These are phyloP conservation scores for Ceratocystis cacaofunesta DNA, from an alignment of 2,329 filamentous ascomycete species.

Conservation along the genomic window DNA sequence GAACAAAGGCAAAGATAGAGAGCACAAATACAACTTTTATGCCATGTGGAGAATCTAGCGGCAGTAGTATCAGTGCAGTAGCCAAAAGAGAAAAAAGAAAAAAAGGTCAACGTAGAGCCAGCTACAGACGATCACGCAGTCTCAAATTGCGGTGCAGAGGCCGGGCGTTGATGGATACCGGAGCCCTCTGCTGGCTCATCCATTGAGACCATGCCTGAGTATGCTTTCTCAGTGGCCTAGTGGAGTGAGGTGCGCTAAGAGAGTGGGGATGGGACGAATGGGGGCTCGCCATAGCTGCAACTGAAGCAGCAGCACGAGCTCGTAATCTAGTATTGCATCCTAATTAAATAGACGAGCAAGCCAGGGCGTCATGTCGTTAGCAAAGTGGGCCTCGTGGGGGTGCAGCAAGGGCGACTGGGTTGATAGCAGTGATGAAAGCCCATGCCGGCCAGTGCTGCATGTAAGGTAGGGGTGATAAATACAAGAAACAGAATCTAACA, in stretches of 20 bases:
- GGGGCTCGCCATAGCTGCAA: neutral
- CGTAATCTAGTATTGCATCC: neutral
- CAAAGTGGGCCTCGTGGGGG: neutral
- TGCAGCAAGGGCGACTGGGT: neutral
- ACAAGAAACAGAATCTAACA: neutral
- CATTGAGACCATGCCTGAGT: slow-evolving; percentile 16
- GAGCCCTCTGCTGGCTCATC: slow-evolving; percentile 17
- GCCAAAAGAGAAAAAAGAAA: neutral
- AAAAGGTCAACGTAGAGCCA: slow-evolving; percentile 6
- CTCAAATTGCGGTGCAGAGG: slow-evolving; percentile 4
- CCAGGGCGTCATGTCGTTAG: neutral
- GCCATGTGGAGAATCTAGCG: neutral
- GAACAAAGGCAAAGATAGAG: neutral
- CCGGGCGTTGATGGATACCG: slow-evolving; percentile 7
- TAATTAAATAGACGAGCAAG: neutral
- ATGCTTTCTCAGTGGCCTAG: slow-evolving; percentile 6
- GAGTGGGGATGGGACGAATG: neutral
- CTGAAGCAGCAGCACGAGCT: slow-evolving; percentile 22
- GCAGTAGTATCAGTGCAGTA: neutral
- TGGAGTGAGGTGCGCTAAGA: neutral
- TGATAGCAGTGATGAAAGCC: neutral
- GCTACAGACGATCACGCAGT: neutral
- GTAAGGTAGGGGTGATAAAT: neutral
- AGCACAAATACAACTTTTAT: neutral
- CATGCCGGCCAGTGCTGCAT: neutral